Base-by-base conservation (phyloP, 2,329 filamentous ascomycete species). In the Penicillium crustosum region DNA sequence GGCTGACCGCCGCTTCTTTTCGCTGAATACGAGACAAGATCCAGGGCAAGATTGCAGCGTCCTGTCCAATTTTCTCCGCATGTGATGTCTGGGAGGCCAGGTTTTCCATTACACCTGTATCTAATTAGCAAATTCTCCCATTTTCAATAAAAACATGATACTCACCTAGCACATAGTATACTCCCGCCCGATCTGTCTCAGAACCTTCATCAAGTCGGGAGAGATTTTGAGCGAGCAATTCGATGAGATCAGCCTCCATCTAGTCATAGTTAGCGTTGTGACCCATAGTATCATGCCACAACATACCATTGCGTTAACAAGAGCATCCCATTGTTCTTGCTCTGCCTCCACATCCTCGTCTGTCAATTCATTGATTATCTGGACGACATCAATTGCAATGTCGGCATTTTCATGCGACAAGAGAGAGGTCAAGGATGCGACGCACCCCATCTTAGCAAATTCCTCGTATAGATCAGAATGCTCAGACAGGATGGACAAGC, bases 341-440 rank as follows among this genome's bases (percentile, higher is more conserved):
- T 89, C 86, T 2, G 90, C 91, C 42, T 87, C 83, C 2, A 96
- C 91, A 70, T 97, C 93, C 71, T 99, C 93, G 68, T 97, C 94
- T 15, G 91, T 95, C 65, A 97, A 79, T 77, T 99, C 94, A 55
- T 86, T 88, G 50, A 99, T 85, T 47, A 97, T 90, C 77, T 97
- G 90, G 49, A 96, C 87, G 0, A 89, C 90, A 62, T 89, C 90
- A 67, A 97, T 96, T 12, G 94, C 92, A 63, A 99, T 95, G 70
- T 99, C 94, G 0, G 93, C 93, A 73, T 99, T 99, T 68, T 99
- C 94, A 73, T 99, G 94, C 17, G 93, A 89, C 49, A 99, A 79
- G 52, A 99, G 77, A 2, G 88, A 85, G 1, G 96, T 91, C 50
- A 99, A 76, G 54, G 88, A 93, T 5, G 77, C 84, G 0, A 87